phyloP scores from a whole-genome alignment of 1,139 yeast genomes.

The Kluyveromyces sp. region DNA sequence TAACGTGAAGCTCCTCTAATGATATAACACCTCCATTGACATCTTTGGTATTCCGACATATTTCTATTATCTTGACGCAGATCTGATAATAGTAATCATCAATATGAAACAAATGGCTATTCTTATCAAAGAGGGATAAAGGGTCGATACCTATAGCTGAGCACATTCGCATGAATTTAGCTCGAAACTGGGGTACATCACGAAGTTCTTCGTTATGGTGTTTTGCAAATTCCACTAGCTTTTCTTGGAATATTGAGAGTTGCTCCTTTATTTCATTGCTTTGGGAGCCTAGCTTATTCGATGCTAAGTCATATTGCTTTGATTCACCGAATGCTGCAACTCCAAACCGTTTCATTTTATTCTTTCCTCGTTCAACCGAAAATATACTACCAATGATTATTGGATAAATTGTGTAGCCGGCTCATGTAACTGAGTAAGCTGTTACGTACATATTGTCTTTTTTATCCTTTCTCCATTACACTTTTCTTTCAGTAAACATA shows the following conservation, averaged over 20 bases:
- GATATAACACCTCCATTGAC: slow-evolving; percentile 76
- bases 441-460: too few species aligned
- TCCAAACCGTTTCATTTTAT: slow-evolving; percentile 25
- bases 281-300: slow-evolving; percentile 34
- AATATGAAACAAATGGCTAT: slow-evolving; percentile 34
- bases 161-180: slow-evolving; percentile 69
- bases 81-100: slow-evolving; percentile 57
- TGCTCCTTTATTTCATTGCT: slow-evolving; percentile 49
- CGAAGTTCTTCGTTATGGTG: slow-evolving; percentile 57
- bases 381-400: too few species aligned
- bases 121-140: slow-evolving; percentile 36
- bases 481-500: not conserved
- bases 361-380: not conserved
- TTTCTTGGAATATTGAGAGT: slow-evolving; percentile 52
- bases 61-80: slow-evolving; percentile 64
- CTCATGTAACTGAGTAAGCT: too few species aligned
- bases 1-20: slow-evolving; percentile 46
- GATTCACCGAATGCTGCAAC: slow-evolving; percentile 23
- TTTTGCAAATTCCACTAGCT: slow-evolving; percentile 54
- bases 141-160: slow-evolving; percentile 81
- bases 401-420: too few species aligned
- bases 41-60: slow-evolving; percentile 61
- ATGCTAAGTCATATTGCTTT: slow-evolving; percentile 12
- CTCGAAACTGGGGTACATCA: slow-evolving; percentile 55
- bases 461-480: not conserved